Percentiles rank a stretch among this genome's conserved stretches.
Evolutionary conservation across 116 monocot genomes (phyloP).

Genomic region (Cymodocea nodosa): DNA sequence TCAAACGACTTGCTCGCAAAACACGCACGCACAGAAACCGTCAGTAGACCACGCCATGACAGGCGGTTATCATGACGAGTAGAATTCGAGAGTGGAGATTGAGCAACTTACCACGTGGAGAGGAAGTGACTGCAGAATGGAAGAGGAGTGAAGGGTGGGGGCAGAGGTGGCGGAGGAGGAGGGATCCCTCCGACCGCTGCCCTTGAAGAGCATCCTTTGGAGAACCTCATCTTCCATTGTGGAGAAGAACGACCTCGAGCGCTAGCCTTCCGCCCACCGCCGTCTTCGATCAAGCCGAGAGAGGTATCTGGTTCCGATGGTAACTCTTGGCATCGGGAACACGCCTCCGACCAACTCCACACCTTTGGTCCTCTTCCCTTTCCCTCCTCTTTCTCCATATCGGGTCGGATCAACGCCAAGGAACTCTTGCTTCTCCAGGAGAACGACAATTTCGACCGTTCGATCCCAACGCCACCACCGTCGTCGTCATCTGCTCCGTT

Average conservation of each 20-base stretch:
- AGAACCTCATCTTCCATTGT: constrained; percentile 24
- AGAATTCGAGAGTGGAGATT: no score
- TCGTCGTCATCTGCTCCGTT: no score
- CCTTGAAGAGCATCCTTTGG: constrained; percentile 8
- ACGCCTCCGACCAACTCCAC: no score
- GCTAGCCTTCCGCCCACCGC: no score
- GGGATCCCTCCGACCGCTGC: constrained; percentile 6
- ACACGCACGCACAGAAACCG: not conserved
- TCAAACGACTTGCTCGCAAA: constrained; percentile 59
- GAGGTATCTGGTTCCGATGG: no score
- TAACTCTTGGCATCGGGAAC: no score
- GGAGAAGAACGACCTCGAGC: no score
- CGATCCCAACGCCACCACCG: no score
- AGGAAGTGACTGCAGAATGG: constrained; percentile 78
- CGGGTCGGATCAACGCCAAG: not conserved
- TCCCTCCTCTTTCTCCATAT: not conserved
- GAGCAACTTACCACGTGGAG: constrained; percentile 47
- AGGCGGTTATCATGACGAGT: not conserved
- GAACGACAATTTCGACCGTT: no score
- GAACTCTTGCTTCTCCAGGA: no score
- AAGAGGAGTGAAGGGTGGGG: constrained; percentile 32
- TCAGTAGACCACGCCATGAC: not conserved
- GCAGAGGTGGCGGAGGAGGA: constrained; percentile 17
- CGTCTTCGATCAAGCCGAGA: no score
- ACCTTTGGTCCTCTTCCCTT: no score